Conservation (phyloP, 805 yeast genomes). For the Zygotorulaspora danielsina region DNA sequence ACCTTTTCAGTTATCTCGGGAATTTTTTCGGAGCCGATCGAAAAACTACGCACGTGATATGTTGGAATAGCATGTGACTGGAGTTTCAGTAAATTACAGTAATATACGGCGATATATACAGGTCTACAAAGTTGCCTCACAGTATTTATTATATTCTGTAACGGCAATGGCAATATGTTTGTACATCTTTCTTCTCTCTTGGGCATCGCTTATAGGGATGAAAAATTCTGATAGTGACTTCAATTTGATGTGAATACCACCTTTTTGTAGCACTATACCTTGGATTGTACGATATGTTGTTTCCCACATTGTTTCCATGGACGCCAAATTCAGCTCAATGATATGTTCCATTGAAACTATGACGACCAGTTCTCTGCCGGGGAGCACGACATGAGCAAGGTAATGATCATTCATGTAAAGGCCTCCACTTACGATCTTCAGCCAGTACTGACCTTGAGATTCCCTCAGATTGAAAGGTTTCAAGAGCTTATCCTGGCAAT, state of each 20-base stretch:
- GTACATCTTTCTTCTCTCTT: constrained; percentile 63
- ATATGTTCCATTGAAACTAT: constrained; percentile 71
- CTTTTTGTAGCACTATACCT: constrained; percentile 67
- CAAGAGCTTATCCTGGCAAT: constrained; percentile 61
- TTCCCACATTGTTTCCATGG: constrained; percentile 65
- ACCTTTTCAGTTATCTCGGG: background rate
- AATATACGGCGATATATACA: no score
- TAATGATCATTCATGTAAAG: constrained; percentile 65
- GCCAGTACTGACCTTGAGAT: constrained; percentile 92
- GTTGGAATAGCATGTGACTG: background rate
- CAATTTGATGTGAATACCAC: constrained; percentile 70
- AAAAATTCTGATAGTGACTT: constrained; percentile 63
- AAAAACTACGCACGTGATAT: background rate
- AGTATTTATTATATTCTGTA: constrained; percentile 65
- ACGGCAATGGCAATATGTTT: constrained; percentile 76
- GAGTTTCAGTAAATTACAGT: background rate
- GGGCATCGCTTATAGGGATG: constrained; percentile 70
- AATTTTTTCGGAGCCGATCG: background rate
- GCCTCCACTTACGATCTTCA: constrained; percentile 81
- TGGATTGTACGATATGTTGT: constrained; percentile 60
- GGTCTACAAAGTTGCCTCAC: constrained; percentile 45
- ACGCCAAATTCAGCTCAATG: constrained; percentile 59
- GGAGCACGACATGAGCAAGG: constrained; percentile 77
- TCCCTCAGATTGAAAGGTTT: constrained; percentile 73
- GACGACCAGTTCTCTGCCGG: constrained; percentile 75